A percentile compares a stretch with the other conserved stretches of the same genome.
phyloP scores from a whole-genome alignment of 75 land plant species.

The Pinus taeda region DNA sequence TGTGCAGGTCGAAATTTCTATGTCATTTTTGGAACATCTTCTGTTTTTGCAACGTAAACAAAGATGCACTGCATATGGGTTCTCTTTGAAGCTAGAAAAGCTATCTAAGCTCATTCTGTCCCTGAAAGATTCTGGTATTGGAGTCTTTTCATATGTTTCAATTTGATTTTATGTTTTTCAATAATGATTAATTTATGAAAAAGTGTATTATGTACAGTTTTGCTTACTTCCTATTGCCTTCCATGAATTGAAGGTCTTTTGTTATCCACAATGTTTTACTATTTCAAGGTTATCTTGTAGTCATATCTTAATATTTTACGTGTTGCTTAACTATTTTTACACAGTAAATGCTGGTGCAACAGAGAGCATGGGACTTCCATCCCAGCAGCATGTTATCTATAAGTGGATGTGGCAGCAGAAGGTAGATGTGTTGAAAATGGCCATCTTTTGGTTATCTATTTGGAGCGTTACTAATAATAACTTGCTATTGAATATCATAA shows the following conservation, averaged over 20 bases:
- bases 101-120: conserved; percentile 14
- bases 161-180: conserved; percentile 1
- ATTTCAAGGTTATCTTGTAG: no score
- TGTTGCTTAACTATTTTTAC: no score
- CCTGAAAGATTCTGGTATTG: conserved; percentile 18
- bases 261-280: no score
- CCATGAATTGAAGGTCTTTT: no score
- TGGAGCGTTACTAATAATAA: no score
- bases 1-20: conserved; percentile 52
- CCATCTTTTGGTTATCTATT: no score
- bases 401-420: conserved; percentile 83
- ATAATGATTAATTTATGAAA: no score
- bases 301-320: no score
- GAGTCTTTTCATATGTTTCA: background rate
- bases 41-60: conserved; percentile 69
- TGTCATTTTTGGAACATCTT: conserved; percentile 64
- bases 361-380: conserved; percentile 2
- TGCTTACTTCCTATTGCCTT: no score
- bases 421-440: conserved; percentile 29
- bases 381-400: conserved; percentile 25
- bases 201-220: no score
- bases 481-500: no score
- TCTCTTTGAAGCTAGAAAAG: conserved; percentile 35
- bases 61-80: conserved; percentile 44
- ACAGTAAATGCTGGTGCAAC: background rate